phyloP scores from a whole-genome alignment of 2,329 filamentous ascomycete genomes.

The Celoporthe dispersa region DNA sequence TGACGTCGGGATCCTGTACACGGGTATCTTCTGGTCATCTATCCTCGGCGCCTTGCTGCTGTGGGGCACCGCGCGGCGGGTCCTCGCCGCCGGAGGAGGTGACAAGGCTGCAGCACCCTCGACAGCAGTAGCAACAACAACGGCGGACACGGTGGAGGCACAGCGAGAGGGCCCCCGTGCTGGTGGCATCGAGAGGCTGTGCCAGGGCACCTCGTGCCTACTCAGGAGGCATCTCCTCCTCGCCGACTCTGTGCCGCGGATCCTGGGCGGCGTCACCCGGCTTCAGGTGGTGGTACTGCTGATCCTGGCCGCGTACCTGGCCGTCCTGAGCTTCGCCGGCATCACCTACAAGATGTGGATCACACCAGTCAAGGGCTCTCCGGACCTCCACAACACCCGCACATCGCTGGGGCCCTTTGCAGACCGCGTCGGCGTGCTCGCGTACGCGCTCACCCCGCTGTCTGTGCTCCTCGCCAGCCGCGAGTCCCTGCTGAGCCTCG shows the following conservation, averaged over 20 bases:
- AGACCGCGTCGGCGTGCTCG: constrained; percentile 71
- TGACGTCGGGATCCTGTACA: constrained; percentile 55
- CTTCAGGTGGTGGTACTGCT: constrained; percentile 68
- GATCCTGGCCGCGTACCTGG: constrained; percentile 63
- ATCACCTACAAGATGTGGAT: constrained; percentile 72
- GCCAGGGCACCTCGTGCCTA: constrained; percentile 31
- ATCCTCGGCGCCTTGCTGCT: constrained; percentile 48
- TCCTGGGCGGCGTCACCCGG: constrained; percentile 72
- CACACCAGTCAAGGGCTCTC: constrained; percentile 65
- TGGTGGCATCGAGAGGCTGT: constrained; percentile 25
- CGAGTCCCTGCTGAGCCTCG: constrained; percentile 69
- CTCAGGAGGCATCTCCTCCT: constrained; percentile 61
- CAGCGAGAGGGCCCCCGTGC: background rate
- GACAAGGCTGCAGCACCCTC: background rate
- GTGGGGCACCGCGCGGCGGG: constrained; percentile 44
- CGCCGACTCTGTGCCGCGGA: constrained; percentile 57
- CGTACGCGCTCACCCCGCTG: constrained; percentile 75
- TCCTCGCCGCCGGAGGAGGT: background rate
- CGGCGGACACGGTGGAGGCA: background rate
- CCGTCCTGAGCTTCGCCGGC: constrained; percentile 71
- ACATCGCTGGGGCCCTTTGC: constrained; percentile 69
- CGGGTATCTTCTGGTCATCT: constrained; percentile 54
- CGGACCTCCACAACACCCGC: constrained; percentile 65
- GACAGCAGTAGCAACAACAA: background rate
- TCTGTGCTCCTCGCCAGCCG: constrained; percentile 69